Percentiles rank a stretch among this genome's conserved stretches.
Conservation (phyloP, 306 rosid species). For the Rosa chinensis region DNA sequence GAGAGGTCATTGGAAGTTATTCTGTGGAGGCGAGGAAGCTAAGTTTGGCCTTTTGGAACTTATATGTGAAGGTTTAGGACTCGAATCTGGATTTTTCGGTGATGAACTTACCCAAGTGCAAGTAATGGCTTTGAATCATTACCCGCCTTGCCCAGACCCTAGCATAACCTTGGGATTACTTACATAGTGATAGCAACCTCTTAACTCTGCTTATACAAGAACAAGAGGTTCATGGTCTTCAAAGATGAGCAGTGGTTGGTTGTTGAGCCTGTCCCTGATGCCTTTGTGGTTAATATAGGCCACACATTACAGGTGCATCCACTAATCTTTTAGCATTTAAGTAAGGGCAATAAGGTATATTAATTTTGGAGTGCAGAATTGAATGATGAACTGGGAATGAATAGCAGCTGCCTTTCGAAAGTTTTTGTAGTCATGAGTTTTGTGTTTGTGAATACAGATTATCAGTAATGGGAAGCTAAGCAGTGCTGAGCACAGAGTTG, state of each 20-base stretch:
- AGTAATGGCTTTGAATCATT: background rate
- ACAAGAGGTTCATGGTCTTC: conserved; percentile 28
- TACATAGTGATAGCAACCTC: conserved; percentile 22
- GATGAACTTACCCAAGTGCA: conserved; percentile 15
- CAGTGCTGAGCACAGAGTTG: conserved; percentile 26
- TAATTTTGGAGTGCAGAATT: too few species aligned
- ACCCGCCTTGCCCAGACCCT: conserved; percentile 31
- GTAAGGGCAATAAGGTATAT: too few species aligned
- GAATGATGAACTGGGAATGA: too few species aligned
- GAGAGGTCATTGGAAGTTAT: conserved; percentile 17
- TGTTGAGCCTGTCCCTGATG: conserved; percentile 45
- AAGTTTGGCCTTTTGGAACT: conserved; percentile 23
- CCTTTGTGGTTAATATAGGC: conserved; percentile 54
- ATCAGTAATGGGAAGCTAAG: conserved; percentile 28
- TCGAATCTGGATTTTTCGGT: background rate
- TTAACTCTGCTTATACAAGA: conserved; percentile 19
- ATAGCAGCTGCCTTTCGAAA: too few species aligned
- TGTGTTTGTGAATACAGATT: background rate
- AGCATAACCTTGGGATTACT: conserved; percentile 36
- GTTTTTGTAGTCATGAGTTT: too few species aligned
- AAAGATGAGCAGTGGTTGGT: conserved; percentile 51
- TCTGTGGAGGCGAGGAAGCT: conserved; percentile 17
- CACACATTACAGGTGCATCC: conserved; percentile 31
- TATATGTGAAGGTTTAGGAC: conserved; percentile 26
- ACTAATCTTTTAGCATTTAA: too few species aligned